phyloP scores from a whole-genome alignment of 768 basidiomycete genomes.

The Russula earlei region DNA sequence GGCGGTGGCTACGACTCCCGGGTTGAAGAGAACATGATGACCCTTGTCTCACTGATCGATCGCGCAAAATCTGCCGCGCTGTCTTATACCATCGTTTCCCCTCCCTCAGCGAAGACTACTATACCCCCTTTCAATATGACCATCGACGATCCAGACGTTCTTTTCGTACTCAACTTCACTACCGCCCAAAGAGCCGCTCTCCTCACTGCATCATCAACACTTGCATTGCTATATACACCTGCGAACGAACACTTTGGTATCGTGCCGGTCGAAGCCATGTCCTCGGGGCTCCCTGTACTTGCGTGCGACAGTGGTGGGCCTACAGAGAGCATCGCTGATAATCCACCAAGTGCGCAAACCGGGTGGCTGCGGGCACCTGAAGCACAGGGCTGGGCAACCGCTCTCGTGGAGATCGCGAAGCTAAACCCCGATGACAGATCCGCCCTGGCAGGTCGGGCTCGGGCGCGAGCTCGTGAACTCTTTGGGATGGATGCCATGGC shows the following conservation, averaged over 20 bases:
- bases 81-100: constrained; percentile 47
- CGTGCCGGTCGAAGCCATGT: constrained; percentile 91
- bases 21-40: constrained; percentile 72
- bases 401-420: constrained; percentile 51
- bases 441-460: constrained; percentile 46
- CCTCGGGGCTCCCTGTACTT: constrained; percentile 80
- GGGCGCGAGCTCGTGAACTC: constrained; percentile 44
- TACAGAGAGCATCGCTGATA: constrained; percentile 68
- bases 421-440: constrained; percentile 35
- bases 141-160: constrained; percentile 43
- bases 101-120: constrained; percentile 29
- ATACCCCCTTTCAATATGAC: constrained; percentile 36
- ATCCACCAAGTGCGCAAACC: constrained; percentile 40
- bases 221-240: constrained; percentile 85
- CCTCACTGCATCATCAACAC: constrained; percentile 53
- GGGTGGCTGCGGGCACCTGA: constrained; percentile 69
- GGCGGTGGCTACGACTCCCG: constrained; percentile 92
- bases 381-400: constrained; percentile 60
- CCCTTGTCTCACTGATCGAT: constrained; percentile 51
- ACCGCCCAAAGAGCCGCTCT: constrained; percentile 76
- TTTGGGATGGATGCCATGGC: constrained; percentile 80
- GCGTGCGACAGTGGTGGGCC: constrained; percentile 86
- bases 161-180: constrained; percentile 90
- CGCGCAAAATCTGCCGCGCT: constrained; percentile 46
- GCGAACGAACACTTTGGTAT: constrained; percentile 96